phyloP scores from a whole-genome alignment of 805 yeast species.

The Saccharomyces paradoxus region DNA sequence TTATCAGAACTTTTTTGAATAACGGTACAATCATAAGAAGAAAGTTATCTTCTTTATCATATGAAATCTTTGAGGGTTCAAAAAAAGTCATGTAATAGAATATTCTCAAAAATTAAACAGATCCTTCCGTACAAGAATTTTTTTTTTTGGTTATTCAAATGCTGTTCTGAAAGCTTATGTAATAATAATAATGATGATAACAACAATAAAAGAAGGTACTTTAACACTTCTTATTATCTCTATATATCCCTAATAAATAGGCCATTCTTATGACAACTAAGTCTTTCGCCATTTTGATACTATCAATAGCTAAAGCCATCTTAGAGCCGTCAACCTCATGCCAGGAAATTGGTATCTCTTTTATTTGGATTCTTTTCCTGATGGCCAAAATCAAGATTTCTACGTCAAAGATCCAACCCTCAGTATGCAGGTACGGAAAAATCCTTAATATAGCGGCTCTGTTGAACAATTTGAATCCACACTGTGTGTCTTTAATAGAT shows the following conservation, averaged over 20 bases:
- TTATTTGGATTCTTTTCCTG: constrained; percentile 55
- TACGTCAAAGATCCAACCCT: constrained; percentile 97
- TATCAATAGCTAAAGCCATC: constrained; percentile 84
- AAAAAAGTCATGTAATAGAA: constrained; percentile 23
- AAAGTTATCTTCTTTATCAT: constrained; percentile 28
- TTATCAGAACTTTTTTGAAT: constrained; percentile 50
- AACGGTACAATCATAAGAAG: constrained; percentile 44
- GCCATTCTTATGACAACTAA: constrained; percentile 85
- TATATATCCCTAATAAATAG: constrained; percentile 75
- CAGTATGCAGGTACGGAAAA: constrained; percentile 90
- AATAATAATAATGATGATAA: background rate
- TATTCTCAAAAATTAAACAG: background rate
- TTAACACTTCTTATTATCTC: constrained; percentile 22
- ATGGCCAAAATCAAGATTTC: constrained; percentile 79
- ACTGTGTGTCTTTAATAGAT: constrained; percentile 84
- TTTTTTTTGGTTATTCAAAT: background rate
- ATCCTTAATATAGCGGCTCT: constrained; percentile 53
- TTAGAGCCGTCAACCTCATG: constrained; percentile 95
- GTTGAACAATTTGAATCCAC: constrained; percentile 92
- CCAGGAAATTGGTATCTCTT: constrained; percentile 88
- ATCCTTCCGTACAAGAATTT: background rate
- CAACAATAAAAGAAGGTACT: background rate
- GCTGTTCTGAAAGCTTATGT: constrained; percentile 1
- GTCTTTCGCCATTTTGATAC: constrained; percentile 89
- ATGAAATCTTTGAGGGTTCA: constrained; percentile 32